These are phyloP conservation scores for Globisporangium rhizosaccharum DNA, from an alignment of 352 stramenopile species.

Conservation along the genomic window DNA sequence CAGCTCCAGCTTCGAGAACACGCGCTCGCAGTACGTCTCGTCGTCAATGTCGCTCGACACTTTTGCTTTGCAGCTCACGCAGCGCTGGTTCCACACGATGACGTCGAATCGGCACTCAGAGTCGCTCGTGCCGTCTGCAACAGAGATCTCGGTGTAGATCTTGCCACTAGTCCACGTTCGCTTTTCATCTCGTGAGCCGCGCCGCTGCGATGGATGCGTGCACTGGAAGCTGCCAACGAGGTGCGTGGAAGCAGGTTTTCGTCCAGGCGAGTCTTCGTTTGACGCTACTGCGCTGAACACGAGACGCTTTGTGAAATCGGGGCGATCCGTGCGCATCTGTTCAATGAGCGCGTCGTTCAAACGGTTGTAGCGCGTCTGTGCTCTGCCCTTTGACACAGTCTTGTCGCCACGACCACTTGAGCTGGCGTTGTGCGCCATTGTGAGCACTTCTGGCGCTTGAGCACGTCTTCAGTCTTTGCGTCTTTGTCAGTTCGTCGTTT, in stretches of 20 bases:
- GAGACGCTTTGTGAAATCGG: background rate
- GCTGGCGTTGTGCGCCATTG: background rate
- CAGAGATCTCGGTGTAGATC: constrained; percentile 21
- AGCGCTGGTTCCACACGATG: constrained; percentile 22
- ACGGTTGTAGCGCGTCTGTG: constrained; percentile 5
- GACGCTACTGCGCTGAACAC: background rate
- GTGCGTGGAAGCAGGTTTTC: background rate
- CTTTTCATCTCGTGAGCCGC: background rate
- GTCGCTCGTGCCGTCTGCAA: constrained; percentile 1
- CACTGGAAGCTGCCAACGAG: constrained; percentile 4
- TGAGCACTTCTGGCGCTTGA: too few species aligned
- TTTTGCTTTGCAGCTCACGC: constrained; percentile 12
- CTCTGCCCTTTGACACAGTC: background rate
- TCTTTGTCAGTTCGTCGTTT: too few species aligned
- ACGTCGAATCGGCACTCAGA: constrained; percentile 14
- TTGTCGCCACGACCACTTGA: background rate
- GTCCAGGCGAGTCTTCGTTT: background rate
- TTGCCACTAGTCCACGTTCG: constrained; percentile 14
- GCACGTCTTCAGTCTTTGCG: too few species aligned
- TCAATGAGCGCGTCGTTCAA: constrained; percentile 3
- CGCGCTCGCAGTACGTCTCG: constrained; percentile 15
- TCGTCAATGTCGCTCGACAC: constrained; percentile 13
- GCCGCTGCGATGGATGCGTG: background rate
- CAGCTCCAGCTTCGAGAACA: constrained; percentile 21
- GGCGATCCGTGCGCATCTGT: constrained; percentile 1